Conservation (phyloP, 306 rosid genomes). For the Ormosia semicastrata region DNA sequence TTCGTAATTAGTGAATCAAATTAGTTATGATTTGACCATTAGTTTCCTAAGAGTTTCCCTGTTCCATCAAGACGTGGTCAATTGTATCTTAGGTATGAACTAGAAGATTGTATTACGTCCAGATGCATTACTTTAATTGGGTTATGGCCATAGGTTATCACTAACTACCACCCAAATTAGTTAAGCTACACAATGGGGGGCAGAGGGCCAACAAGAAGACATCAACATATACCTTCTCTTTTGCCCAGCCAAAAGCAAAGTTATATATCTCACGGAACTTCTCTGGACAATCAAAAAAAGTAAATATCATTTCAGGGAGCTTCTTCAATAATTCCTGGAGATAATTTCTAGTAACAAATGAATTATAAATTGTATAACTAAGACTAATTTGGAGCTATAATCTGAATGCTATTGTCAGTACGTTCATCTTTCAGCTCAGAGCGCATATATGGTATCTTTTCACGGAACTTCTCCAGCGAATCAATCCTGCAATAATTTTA, state of each 20-base stretch:
- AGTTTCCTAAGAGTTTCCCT: background rate
- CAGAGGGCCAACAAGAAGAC: background rate
- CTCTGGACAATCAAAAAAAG: slow-evolving; percentile 57
- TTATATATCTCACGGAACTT: slow-evolving; percentile 95
- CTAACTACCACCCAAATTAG: background rate
- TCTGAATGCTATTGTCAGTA: slow-evolving; percentile 39
- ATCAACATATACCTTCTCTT: slow-evolving; percentile 74
- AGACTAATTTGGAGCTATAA: background rate
- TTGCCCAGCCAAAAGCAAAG: slow-evolving; percentile 99
- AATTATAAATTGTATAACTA: slow-evolving; percentile 16
- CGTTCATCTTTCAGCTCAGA: slow-evolving; percentile 96
- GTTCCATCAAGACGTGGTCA: background rate
- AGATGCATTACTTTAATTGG: background rate
- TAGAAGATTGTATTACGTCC: background rate
- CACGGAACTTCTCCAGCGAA: slow-evolving; percentile 85
- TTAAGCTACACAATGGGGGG: background rate
- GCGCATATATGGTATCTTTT: slow-evolving; percentile 88
- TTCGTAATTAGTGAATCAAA: background rate
- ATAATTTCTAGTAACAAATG: background rate
- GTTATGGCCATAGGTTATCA: background rate
- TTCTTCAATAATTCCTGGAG: slow-evolving; percentile 16
- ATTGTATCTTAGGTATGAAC: background rate
- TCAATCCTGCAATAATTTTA: slow-evolving; percentile 78
- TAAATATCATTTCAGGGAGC: slow-evolving; percentile 30
- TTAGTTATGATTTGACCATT: background rate